phyloP scores from a whole-genome alignment of 352 stramenopile genomes.

The Stramenopiles sp. region DNA sequence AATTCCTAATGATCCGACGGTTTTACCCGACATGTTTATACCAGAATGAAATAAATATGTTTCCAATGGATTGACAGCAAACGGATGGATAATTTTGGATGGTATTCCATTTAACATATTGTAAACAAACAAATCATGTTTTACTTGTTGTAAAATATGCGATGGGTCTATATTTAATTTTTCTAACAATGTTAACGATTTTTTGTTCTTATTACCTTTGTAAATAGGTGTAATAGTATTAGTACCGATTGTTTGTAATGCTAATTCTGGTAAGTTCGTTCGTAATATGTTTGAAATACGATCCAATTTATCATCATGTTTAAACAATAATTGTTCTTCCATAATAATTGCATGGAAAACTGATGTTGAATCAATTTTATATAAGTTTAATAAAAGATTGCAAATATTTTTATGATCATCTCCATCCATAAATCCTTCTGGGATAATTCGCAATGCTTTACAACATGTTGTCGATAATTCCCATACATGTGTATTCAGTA shows the following conservation, averaged over 20 bases:
- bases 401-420: not conserved
- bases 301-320: too few species aligned
- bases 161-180: not conserved
- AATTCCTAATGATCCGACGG: not conserved
- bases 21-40: not conserved
- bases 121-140: not conserved
- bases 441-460: not conserved
- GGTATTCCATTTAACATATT: not conserved
- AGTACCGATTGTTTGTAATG: too few species aligned
- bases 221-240: too few species aligned
- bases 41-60: not conserved
- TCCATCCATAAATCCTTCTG: not conserved
- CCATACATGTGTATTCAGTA: not conserved
- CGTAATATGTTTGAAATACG: not conserved
- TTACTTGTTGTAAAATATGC: not conserved
- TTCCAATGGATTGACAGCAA: not conserved
- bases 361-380: not conserved
- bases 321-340: not conserved
- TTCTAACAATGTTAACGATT: too few species aligned
- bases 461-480: not conserved
- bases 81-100: not conserved
- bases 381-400: not conserved
- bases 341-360: slow-evolving; percentile 7
- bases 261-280: not conserved
- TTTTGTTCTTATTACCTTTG: too few species aligned